These are phyloP conservation scores for Capsicum chinense DNA, from an alignment of 257 asterid genomes.

Conservation along the genomic window DNA sequence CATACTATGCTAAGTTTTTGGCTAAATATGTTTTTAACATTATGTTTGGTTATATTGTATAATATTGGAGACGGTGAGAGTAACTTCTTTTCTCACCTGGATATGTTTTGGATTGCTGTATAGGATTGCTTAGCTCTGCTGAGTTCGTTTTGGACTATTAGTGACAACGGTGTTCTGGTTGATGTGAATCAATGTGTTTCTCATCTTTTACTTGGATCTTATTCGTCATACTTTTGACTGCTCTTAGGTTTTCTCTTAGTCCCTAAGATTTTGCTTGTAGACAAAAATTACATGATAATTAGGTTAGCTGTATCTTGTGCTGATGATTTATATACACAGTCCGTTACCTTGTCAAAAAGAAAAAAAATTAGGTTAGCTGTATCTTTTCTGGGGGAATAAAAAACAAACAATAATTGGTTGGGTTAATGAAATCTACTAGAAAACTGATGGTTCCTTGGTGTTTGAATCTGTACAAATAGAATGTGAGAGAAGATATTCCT, in stretches of 20 bases:
- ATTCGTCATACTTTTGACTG: neutral
- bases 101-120: slow-evolving; percentile 10
- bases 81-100: neutral
- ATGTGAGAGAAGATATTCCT: neutral
- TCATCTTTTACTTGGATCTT: neutral
- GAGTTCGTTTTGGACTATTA: neutral
- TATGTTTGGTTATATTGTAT: neutral
- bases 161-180: neutral
- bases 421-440: neutral
- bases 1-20: neutral
- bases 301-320: neutral
- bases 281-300: neutral
- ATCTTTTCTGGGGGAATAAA: no score
- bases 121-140: neutral
- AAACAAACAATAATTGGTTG: neutral
- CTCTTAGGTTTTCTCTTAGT: neutral
- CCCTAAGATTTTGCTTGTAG: neutral
- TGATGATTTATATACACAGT: no score
- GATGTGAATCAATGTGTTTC: neutral
- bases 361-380: no score
- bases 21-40: neutral
- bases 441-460: neutral
- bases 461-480: neutral
- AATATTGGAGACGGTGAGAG: neutral
- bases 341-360: no score